Conservation (phyloP, 441 rosid species). For the Mallotus japonicus region DNA sequence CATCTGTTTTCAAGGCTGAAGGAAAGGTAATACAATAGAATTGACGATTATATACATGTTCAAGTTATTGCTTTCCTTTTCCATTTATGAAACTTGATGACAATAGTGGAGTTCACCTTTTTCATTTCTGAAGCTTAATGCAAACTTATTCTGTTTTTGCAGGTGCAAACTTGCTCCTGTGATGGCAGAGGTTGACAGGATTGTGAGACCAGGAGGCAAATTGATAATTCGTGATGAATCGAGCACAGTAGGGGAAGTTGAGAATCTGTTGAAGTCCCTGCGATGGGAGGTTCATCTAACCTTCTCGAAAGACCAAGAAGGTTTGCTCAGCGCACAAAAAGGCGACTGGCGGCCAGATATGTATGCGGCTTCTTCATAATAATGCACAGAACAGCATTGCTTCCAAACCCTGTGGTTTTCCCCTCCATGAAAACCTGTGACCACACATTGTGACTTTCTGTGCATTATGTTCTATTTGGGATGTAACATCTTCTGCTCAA, state of each 20-base stretch:
- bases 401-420: not conserved
- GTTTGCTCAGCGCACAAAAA: conserved; percentile 81
- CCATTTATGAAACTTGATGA: too few relatives aligned
- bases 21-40: conserved; percentile 38
- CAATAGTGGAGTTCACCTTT: too few relatives aligned
- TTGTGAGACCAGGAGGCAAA: conserved; percentile 87
- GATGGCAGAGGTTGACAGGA: conserved; percentile 87
- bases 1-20: conserved; percentile 88
- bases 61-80: not conserved
- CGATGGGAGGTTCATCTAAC: conserved; percentile 82
- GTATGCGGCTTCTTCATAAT: conserved; percentile 38
- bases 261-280: conserved; percentile 71
- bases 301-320: conserved; percentile 74
- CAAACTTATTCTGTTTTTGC: not conserved
- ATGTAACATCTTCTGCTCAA: not conserved
- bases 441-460: not conserved
- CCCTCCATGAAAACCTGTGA: conserved; percentile 1
- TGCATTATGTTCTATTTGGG: not conserved
- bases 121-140: not conserved
- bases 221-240: conserved; percentile 71
- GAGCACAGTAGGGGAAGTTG: conserved; percentile 55
- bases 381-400: not conserved
- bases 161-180: conserved; percentile 84
- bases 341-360: conserved; percentile 76
- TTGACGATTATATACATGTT: not conserved